phyloP scores from a whole-genome alignment of 495 filamentous ascomycete genomes.

The Aspergillus haitiensis region DNA sequence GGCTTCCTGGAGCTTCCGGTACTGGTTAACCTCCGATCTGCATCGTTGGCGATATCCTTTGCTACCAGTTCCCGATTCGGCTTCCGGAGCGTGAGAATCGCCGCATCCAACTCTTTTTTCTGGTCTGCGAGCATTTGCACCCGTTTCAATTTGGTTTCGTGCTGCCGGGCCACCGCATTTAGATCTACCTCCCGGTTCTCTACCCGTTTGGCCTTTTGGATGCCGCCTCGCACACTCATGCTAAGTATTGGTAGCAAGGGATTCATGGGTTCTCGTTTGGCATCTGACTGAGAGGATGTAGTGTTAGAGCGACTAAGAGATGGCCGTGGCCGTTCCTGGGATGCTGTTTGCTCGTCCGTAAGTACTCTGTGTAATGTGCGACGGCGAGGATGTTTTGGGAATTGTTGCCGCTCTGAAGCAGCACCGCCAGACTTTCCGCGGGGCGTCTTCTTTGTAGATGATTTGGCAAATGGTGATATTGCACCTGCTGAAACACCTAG shows the following conservation, averaged over 20 bases:
- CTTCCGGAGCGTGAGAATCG: constrained; percentile 79
- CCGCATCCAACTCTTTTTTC: constrained; percentile 78
- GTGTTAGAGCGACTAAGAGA: constrained; percentile 72
- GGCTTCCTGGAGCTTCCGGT: constrained; percentile 50
- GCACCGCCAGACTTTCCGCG: constrained; percentile 56
- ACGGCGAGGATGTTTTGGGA: constrained; percentile 52
- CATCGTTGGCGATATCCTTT: constrained; percentile 68
- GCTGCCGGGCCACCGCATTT: constrained; percentile 53
- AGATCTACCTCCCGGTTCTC: constrained; percentile 70
- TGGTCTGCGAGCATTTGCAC: constrained; percentile 64
- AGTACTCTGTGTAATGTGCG: constrained; percentile 67
- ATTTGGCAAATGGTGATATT: constrained; percentile 53
- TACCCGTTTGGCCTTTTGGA: constrained; percentile 59
- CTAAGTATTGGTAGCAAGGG: constrained; percentile 38
- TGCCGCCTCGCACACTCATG: constrained; percentile 49
- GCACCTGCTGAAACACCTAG: constrained; percentile 69
- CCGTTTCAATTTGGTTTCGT: constrained; percentile 67
- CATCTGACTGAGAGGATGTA: constrained; percentile 45
- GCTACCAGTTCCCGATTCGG: constrained; percentile 81
- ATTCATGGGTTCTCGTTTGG: constrained; percentile 36
- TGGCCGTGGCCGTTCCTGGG: constrained; percentile 45
- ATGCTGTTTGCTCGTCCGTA: constrained; percentile 64
- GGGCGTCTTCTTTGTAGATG: constrained; percentile 29
- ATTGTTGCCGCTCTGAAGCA: constrained; percentile 46
- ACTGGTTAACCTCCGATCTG: constrained; percentile 55